Conservation (phyloP, 305 asterid genomes). For the Fraxinus nigra region DNA sequence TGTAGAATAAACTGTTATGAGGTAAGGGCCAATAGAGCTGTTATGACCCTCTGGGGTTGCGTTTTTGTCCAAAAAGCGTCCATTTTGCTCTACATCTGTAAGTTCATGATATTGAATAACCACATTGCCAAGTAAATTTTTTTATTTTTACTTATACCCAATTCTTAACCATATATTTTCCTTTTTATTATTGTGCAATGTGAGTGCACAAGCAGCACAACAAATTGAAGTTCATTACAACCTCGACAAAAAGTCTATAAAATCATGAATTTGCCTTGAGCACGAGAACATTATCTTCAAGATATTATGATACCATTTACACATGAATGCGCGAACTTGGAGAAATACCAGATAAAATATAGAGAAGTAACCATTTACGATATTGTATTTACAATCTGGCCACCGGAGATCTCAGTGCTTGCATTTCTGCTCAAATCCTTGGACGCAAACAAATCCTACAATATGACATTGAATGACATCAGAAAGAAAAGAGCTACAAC, state of each 20-base stretch:
- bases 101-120: constrained; percentile 25
- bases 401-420: constrained; percentile 70
- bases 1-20: constrained; percentile 40
- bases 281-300: neutral
- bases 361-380: neutral
- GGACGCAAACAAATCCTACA: constrained; percentile 85
- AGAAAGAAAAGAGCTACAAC: neutral
- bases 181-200: neutral
- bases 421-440: constrained; percentile 66
- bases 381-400: constrained; percentile 43
- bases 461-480: constrained; percentile 19
- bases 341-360: neutral
- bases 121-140: constrained; percentile 26
- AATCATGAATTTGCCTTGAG: neutral
- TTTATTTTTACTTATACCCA: neutral
- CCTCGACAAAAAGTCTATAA: neutral
- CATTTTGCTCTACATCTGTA: constrained; percentile 30
- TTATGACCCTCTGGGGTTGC: constrained; percentile 18
- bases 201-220: neutral
- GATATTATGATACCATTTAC: neutral
- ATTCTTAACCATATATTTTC: neutral
- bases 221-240: neutral
- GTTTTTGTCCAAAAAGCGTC: constrained; percentile 29
- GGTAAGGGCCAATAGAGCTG: constrained; percentile 22
- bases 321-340: neutral